Percentiles rank a stretch among this genome's conserved stretches.
Evolutionary conservation across 192 early-diverging fungal species (phyloP).

Genomic region (Gorgonomyces haynaldii): DNA sequence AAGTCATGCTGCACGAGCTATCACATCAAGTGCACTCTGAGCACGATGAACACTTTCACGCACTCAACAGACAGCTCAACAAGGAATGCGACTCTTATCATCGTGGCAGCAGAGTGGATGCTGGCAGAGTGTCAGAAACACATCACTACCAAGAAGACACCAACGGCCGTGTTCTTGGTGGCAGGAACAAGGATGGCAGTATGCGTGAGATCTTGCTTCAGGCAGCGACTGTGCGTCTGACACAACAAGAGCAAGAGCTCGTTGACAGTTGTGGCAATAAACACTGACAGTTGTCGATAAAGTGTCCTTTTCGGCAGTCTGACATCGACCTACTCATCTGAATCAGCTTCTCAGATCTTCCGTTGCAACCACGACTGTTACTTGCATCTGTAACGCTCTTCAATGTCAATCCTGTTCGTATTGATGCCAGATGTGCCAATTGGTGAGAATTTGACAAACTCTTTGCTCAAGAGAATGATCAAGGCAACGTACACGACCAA

Average conservation of each 20-base stretch:
- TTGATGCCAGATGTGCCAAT: too few relatives aligned
- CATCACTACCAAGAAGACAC: neutral
- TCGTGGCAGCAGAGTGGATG: neutral
- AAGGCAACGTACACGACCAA: too few relatives aligned
- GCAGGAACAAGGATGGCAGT: neutral
- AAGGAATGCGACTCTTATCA: slow-evolving; percentile 43
- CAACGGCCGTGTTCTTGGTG: neutral
- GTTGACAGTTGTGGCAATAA: slow-evolving; percentile 35
- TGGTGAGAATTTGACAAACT: too few relatives aligned
- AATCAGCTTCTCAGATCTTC: too few relatives aligned
- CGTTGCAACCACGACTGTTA: too few relatives aligned
- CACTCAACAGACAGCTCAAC: slow-evolving; percentile 61
- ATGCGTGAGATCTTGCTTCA: slow-evolving; percentile 39
- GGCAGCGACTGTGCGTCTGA: slow-evolving; percentile 47
- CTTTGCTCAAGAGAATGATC: too few relatives aligned
- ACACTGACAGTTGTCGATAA: too few relatives aligned
- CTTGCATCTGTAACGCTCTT: too few relatives aligned
- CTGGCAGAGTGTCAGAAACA: neutral
- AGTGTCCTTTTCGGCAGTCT: too few relatives aligned
- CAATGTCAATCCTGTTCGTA: too few relatives aligned
- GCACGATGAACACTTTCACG: slow-evolving; percentile 64
- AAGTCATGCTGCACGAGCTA: slow-evolving; percentile 68
- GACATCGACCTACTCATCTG: too few relatives aligned
- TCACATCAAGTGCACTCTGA: slow-evolving; percentile 52
- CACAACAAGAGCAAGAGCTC: slow-evolving; percentile 54